phyloP scores from a whole-genome alignment of 2,329 filamentous ascomycete genomes.

The Apiospora sp. region DNA sequence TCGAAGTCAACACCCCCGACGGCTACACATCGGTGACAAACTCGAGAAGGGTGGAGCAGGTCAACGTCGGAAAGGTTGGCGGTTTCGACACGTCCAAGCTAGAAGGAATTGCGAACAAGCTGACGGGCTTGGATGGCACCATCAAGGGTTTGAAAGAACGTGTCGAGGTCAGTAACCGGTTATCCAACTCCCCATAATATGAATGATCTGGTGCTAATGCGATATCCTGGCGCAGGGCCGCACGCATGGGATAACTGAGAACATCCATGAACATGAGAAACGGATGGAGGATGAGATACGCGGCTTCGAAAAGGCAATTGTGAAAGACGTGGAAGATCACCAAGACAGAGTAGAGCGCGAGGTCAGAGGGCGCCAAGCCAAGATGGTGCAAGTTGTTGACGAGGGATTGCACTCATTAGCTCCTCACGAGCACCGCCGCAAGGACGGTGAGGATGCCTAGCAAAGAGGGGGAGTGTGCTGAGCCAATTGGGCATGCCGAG shows the following conservation, averaged over 20 bases:
- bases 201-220: not conserved
- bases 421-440: slow-evolving; percentile 1
- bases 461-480: not conserved
- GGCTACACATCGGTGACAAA: slow-evolving; percentile 39
- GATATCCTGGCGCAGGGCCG: not conserved
- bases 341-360: slow-evolving; percentile 32
- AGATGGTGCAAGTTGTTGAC: slow-evolving; percentile 9
- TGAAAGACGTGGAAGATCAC: slow-evolving; percentile 31
- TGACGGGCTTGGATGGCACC: slow-evolving; percentile 29
- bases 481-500: not conserved
- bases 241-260: slow-evolving; percentile 26
- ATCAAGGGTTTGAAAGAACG: slow-evolving; percentile 29
- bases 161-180: slow-evolving; percentile 21
- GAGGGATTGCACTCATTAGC: not conserved
- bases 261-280: slow-evolving; percentile 34
- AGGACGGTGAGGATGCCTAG: not conserved
- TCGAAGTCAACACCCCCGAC: slow-evolving; percentile 46
- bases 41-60: slow-evolving; percentile 29
- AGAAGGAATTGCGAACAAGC: slow-evolving; percentile 32
- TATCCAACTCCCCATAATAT: not conserved
- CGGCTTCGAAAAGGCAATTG: slow-evolving; percentile 30
- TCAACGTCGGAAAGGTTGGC: slow-evolving; percentile 25
- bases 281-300: slow-evolving; percentile 32
- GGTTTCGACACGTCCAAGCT: slow-evolving; percentile 36
- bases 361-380: slow-evolving; percentile 28